These are phyloP conservation scores for Yamadazyma aaseri DNA, from an alignment of 1,139 yeast genomes.

Conservation along the genomic window DNA sequence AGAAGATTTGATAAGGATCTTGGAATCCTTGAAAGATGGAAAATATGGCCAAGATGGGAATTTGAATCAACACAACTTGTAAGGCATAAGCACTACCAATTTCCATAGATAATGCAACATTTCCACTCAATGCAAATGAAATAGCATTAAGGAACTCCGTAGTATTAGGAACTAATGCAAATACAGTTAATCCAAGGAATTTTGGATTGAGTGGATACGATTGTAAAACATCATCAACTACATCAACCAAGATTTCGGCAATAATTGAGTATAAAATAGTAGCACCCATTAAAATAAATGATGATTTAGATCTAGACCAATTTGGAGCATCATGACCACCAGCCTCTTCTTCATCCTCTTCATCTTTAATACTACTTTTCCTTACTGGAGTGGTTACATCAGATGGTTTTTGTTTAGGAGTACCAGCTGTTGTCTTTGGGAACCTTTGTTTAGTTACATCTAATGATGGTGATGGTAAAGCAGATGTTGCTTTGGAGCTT, in stretches of 20 bases:
- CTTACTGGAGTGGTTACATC: slow-evolving; percentile 11
- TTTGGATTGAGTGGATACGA: slow-evolving; percentile 82
- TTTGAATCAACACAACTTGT: slow-evolving; percentile 93
- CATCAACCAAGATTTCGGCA: slow-evolving; percentile 92
- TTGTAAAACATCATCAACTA: slow-evolving; percentile 84
- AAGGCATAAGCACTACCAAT: slow-evolving; percentile 97
- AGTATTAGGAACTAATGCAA: slow-evolving; percentile 95
- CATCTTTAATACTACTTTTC: slow-evolving; percentile 9
- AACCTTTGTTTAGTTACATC: slow-evolving; percentile 20
- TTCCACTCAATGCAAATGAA: slow-evolving; percentile 93
- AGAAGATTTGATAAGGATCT: slow-evolving; percentile 56
- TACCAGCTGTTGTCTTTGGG: slow-evolving; percentile 7
- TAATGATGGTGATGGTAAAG: slow-evolving; percentile 21
- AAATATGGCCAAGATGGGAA: slow-evolving; percentile 83
- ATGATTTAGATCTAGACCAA: slow-evolving; percentile 87
- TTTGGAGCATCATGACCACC: slow-evolving; percentile 94
- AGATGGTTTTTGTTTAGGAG: slow-evolving; percentile 1
- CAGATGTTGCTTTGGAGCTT: slow-evolving; percentile 10
- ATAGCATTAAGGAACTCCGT: slow-evolving; percentile 97
- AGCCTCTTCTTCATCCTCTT: slow-evolving; percentile 21
- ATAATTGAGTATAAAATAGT: slow-evolving; percentile 86
- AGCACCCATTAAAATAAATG: slow-evolving; percentile 80
- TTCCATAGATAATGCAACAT: slow-evolving; percentile 94
- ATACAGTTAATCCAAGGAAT: slow-evolving; percentile 87
- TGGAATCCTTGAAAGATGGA: slow-evolving; percentile 51